phyloP scores from a whole-genome alignment of 176 grass and related monocot genomes.

The Luzula sylvatica region DNA sequence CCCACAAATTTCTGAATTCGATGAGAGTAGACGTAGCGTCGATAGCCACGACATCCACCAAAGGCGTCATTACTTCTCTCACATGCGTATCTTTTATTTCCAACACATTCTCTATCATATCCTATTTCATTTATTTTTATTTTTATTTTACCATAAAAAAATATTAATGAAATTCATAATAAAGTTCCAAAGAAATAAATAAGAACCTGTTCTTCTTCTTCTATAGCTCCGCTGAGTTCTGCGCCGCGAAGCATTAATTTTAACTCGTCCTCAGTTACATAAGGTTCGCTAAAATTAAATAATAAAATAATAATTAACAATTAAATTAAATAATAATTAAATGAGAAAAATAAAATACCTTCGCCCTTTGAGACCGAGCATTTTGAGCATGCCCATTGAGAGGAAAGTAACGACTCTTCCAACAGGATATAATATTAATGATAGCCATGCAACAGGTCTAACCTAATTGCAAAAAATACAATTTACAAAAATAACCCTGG shows the following conservation, averaged over 20 bases:
- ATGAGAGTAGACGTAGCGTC: conserved; percentile 58
- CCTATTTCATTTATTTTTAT: conserved; percentile 8
- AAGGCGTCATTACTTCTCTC: conserved; percentile 94
- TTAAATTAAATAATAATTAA: conserved; percentile 10
- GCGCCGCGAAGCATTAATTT: conserved; percentile 96
- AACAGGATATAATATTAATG: conserved; percentile 85
- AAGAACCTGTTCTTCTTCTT: conserved; percentile 92
- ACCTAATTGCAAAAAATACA: conserved; percentile 47
- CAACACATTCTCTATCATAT: conserved; percentile 98
- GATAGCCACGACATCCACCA: conserved; percentile 93
- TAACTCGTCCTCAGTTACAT: conserved; percentile 98
- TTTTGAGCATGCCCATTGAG: conserved; percentile 94
- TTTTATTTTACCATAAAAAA: no score
- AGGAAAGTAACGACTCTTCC: conserved; percentile 81
- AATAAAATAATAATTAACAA: conserved; percentile 15
- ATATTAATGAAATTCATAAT: no score
- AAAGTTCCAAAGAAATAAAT: background rate
- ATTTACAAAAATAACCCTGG: background rate
- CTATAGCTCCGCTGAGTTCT: conserved; percentile 93
- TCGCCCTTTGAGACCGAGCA: conserved; percentile 89
- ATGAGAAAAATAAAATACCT: conserved; percentile 45
- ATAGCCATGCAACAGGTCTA: conserved; percentile 98
- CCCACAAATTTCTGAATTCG: conserved; percentile 94
- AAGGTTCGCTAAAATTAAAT: conserved; percentile 57
- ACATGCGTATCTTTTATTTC: conserved; percentile 98